A percentile compares a stretch with the other conserved stretches of the same genome.
Evolutionary conservation across 768 basidiomycete species (phyloP).

Genomic region (Asterophora lycoperdoides): DNA sequence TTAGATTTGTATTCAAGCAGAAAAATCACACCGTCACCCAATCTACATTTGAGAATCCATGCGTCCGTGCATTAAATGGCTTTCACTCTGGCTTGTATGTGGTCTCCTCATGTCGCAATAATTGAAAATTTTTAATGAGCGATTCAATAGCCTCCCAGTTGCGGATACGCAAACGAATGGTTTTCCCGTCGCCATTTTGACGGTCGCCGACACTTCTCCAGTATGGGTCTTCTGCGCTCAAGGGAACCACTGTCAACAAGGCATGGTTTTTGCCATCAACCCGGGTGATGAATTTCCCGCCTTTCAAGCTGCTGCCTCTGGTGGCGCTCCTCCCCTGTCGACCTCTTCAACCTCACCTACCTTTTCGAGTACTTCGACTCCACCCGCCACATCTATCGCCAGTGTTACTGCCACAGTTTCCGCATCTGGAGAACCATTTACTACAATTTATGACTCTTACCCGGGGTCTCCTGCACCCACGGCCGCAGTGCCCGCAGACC

Average conservation of each 20-base stretch:
- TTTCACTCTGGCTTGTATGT: constrained; percentile 46
- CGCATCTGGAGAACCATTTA: constrained; percentile 23
- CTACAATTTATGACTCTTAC: constrained; percentile 21
- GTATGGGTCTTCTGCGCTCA: constrained; percentile 61
- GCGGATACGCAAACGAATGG: constrained; percentile 33
- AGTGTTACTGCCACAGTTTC: constrained; percentile 34
- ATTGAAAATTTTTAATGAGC: not conserved
- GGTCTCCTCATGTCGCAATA: not conserved
- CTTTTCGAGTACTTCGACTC: constrained; percentile 3
- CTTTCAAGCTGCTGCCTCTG: constrained; percentile 52
- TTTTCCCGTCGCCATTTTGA: constrained; percentile 44
- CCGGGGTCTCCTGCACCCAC: constrained; percentile 22
- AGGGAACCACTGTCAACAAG: constrained; percentile 31
- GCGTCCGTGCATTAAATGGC: constrained; percentile 39
- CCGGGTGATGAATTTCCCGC: constrained; percentile 48
- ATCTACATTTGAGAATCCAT: constrained; percentile 42
- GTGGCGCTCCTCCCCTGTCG: constrained; percentile 16
- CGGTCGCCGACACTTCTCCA: constrained; percentile 39
- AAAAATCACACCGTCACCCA: constrained; percentile 56
- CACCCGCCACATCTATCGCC: constrained; percentile 8
- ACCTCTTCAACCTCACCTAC: too few species aligned
- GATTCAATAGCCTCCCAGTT: constrained; percentile 40
- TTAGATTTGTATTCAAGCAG: constrained; percentile 49
- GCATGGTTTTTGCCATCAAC: constrained; percentile 62
- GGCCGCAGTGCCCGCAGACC: constrained; percentile 25